Evolutionary conservation across 23 red algal genomes (phyloP), one percentile per base, ranked within the genome.

Genomic region (Cyanidioschyzon merolae): DNA sequence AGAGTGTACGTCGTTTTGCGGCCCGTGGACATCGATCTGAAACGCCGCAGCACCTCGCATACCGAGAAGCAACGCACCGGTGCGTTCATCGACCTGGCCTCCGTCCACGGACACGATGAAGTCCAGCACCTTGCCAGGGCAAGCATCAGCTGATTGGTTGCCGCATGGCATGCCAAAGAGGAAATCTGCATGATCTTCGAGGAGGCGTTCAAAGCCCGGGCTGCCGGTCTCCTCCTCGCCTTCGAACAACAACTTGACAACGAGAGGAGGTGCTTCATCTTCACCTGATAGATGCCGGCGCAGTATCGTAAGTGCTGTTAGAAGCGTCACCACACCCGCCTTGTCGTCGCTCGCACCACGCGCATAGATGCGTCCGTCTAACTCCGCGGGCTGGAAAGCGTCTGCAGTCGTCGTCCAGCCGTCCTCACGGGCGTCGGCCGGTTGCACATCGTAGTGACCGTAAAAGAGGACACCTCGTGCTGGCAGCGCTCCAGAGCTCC

Each of bases 361-460:
- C 34, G 76, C 91, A 58, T 95, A 95, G 2, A 95, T 39, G 1
- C 85, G 84, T 2, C 77, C 86, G 76, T 87, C 75, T 34, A 58
- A 37, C 34, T 86, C 58, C 40, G 41, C 74, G 24, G 91, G 91
- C 39, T 89, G 84, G 74, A 95, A 95, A 30, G 91, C 85, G 27
- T 81, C 68, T 17, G 29, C 41, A 30, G 68, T 41, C 36, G 74
- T 82, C 40, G 76, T 83, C 91, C 91, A 95, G 41, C 84, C 41
- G 37, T 89, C 83, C 50, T 40, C 54, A 15, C 80, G 41, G 0
- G 89, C 83, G 67, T 85, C 83, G 35, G 79, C 91, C 30, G 91
- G 91, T 76, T 95, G 91, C 37, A 95, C 91, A 74, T 95, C 91
- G 58, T 84, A 95, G 67, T 95, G 91, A 29, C 83, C 91, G 74